Conservation (phyloP, 2,329 filamentous ascomycete species). For the Penicillium brevicompactum region DNA sequence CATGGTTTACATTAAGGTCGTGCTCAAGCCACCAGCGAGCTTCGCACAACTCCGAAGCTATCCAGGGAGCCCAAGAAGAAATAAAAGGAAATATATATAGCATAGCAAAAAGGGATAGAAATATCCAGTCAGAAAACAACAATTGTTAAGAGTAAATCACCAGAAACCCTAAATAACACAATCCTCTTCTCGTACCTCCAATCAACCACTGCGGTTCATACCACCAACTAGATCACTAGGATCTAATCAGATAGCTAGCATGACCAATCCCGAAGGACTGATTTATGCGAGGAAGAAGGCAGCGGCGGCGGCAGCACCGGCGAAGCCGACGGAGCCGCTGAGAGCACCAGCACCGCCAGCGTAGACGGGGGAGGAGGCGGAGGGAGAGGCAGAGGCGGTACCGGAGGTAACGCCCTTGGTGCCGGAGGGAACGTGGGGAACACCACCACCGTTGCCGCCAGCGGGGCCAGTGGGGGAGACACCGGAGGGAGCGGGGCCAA, state of each 20-base stretch:
- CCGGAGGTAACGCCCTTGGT: conserved; percentile 9
- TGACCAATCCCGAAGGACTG: conserved; percentile 15
- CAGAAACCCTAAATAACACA: conserved; percentile 28
- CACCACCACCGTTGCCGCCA: conserved; percentile 15
- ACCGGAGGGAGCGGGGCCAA: conserved; percentile 20
- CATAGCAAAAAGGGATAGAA: conserved; percentile 23
- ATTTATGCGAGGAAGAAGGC: conserved; percentile 38
- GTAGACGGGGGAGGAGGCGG: conserved; percentile 25
- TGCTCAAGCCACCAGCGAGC: conserved; percentile 30
- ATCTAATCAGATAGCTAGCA: conserved; percentile 10
- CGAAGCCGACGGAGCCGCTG: conserved; percentile 32
- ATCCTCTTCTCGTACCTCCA: conserved; percentile 12
- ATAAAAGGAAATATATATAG: conserved; percentile 25
- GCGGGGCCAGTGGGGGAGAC: conserved; percentile 13
- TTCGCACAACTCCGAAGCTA: conserved; percentile 32
- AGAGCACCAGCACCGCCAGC: conserved; percentile 27
- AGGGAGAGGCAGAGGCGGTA: conserved; percentile 5
- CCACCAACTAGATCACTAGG: conserved; percentile 1
- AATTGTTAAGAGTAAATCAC: conserved; percentile 25
- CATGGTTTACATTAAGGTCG: conserved; percentile 34
- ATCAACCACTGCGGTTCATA: conserved; percentile 6
- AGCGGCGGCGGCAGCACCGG: conserved; percentile 31
- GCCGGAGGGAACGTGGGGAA: conserved; percentile 22
- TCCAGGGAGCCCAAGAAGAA: conserved; percentile 30
- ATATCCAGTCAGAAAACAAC: conserved; percentile 29